Evolutionary conservation across 345 rosid species (phyloP).

Genomic region (Orychophragmus violaceus): DNA sequence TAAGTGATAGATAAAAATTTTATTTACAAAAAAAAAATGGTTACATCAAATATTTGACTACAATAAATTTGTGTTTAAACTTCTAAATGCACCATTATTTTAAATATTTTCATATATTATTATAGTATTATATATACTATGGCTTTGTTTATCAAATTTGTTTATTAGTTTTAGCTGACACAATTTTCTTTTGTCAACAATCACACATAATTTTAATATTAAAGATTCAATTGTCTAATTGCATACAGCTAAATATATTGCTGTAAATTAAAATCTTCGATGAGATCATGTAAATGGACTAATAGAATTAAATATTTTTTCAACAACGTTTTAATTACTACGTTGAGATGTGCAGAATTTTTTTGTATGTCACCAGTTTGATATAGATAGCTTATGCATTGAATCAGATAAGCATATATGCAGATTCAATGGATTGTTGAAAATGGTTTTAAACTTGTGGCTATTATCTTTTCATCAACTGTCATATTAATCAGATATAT

Average conservation of each 20-base stretch:
- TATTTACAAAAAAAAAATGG: too few relatives aligned
- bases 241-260: too few relatives aligned
- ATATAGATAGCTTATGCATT: neutral
- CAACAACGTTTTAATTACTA: neutral
- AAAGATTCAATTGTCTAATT: neutral
- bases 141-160: neutral
- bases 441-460: neutral
- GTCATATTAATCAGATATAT: neutral
- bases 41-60: too few relatives aligned
- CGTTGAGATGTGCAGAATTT: neutral
- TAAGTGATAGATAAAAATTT: too few relatives aligned
- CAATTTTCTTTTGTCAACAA: neutral
- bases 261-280: neutral
- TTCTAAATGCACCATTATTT: neutral
- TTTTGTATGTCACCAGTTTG: neutral
- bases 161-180: neutral
- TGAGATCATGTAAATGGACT: neutral
- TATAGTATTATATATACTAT: neutral
- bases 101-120: neutral
- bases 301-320: neutral
- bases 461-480: neutral
- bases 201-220: neutral
- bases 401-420: neutral
- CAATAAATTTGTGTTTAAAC: neutral
- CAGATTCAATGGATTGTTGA: neutral